Conservation (phyloP, 257 asterid species). For the Ehretia macrophylla region DNA sequence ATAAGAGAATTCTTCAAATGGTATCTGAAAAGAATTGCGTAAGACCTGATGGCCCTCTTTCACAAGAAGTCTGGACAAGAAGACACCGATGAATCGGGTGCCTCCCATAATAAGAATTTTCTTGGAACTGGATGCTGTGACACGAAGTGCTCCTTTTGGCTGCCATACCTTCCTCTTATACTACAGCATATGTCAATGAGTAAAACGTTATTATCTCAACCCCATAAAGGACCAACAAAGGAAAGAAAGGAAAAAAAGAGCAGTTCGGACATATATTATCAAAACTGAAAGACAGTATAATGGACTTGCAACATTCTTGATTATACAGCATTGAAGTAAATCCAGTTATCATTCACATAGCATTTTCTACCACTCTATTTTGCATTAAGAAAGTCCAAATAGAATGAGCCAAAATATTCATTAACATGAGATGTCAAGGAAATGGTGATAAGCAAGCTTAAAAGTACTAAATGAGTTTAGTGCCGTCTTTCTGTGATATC, state of each 20-base stretch:
- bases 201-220: not conserved
- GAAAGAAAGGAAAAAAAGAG: not conserved
- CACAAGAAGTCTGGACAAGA: conserved; percentile 90
- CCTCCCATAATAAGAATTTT: conserved; percentile 99
- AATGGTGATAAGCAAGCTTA: too few species aligned
- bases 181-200: conserved; percentile 30
- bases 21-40: not conserved
- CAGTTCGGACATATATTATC: too few species aligned
- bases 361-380: too few species aligned
- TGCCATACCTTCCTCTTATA: conserved; percentile 61
- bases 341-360: too few species aligned
- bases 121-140: conserved; percentile 77
- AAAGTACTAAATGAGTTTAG: too few species aligned
- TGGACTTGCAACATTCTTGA: too few species aligned
- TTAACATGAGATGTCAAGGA: too few species aligned
- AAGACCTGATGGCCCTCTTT: conserved; percentile 94
- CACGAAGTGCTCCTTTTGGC: conserved; percentile 54
- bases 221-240: not conserved
- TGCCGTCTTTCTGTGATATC: not conserved
- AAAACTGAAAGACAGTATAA: too few species aligned
- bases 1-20: not conserved
- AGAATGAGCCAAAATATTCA: too few species aligned
- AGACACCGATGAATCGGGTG: conserved; percentile 87
- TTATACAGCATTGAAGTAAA: too few species aligned
- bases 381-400: too few species aligned